phyloP scores from a whole-genome alignment of 139 green algal species.

The Coelastrella sp. region DNA sequence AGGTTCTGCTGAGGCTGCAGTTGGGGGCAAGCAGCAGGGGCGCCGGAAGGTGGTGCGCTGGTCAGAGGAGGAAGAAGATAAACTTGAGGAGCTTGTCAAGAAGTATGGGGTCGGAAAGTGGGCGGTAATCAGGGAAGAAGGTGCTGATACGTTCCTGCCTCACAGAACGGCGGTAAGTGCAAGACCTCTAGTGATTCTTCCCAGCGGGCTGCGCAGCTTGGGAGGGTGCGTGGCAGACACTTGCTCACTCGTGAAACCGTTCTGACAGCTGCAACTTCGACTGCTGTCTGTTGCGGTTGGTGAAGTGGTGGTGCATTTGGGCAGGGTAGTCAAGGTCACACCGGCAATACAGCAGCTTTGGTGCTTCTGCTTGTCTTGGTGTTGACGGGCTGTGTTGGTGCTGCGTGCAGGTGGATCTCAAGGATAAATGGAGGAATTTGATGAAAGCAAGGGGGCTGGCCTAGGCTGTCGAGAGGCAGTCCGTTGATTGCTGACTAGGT shows the following conservation, averaged over 20 bases:
- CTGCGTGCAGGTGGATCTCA: slow-evolving; percentile 43
- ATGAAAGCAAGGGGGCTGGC: slow-evolving; percentile 6
- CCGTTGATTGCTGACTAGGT: neutral
- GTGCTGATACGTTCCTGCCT: neutral
- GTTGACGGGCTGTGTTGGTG: neutral
- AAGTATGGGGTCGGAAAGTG: slow-evolving; percentile 10
- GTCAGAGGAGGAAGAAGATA: slow-evolving; percentile 5
- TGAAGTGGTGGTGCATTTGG: too few species aligned
- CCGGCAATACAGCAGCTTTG: neutral
- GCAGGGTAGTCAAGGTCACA: too few species aligned
- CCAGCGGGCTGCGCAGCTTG: too few species aligned
- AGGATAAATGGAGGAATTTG: slow-evolving; percentile 48
- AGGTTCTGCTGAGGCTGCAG: neutral
- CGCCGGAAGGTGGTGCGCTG: slow-evolving; percentile 17
- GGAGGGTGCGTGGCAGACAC: too few species aligned
- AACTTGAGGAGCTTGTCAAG: slow-evolving; percentile 10
- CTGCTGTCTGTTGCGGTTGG: too few species aligned
- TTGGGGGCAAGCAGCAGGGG: neutral
- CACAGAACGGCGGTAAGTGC: slow-evolving; percentile 9
- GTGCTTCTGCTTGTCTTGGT: neutral
- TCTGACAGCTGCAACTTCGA: too few species aligned
- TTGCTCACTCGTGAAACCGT: too few species aligned
- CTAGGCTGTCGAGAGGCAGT: neutral
- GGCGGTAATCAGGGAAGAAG: neutral
- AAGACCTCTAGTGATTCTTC: neutral